Base-by-base conservation (phyloP, 2,329 filamentous ascomycete species). In the Teratosphaeria epicoccoides region DNA sequence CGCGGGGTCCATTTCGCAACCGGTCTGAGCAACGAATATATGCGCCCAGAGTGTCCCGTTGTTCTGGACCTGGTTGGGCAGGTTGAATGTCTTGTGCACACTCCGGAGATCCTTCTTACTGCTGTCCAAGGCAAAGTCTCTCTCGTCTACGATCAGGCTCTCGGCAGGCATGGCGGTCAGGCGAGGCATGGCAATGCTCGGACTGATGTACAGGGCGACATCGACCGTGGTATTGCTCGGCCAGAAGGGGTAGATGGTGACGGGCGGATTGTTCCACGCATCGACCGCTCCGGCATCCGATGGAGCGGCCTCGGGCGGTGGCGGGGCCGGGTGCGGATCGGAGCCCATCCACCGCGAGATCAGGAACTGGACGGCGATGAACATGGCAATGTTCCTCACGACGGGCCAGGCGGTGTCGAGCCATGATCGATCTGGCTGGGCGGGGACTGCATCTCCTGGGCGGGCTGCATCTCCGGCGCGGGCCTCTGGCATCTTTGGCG, bases 41-140 rank as follows among this genome's bases (percentile, higher is more conserved):
- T 98, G 93, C 2, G 87, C 91, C 83, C 88, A 96, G 9, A 98
- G 78, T 1, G 91, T 96, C 28, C 88, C 89, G 67, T 97, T 97
- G 59, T 89, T 79, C 74, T 96, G 90, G 0, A 95, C 89, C 43
- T 81, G 76, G 55, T 76, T 75, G 2, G 93, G 91, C 3, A 97
- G 82, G 2, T 76, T 71, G 65, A 98, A 88, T 33, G 76, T 83
- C 6, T 86, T 87, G 59, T 91, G 83, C 52, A 90, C 78, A 50
- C 84, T 77, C 52, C 93, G 81, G 64, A 79, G 84, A 63, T 97
- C 89, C 52, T 82, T 84, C 65, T 77, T 88, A 48, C 79, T 80
- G 47, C 50, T 56, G 22, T 61, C 59, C 45, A 66, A 45, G 14
- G 59, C 56, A 69, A 95, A 97, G 56, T 78, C 77, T 68, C 83